Base-by-base conservation (phyloP, 305 asterid genomes). In the Solanum hybrid region DNA sequence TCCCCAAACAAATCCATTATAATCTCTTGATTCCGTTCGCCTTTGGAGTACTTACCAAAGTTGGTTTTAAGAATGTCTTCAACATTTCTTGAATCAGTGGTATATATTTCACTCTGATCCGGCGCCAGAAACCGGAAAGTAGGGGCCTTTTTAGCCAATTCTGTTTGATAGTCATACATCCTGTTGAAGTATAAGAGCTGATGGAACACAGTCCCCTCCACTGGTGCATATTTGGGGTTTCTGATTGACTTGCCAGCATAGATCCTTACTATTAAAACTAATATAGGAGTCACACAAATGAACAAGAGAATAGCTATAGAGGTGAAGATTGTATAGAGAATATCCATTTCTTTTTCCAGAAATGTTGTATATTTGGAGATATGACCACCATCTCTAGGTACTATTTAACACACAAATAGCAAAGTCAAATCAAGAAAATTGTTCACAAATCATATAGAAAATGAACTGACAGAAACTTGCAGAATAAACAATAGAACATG, bases 1-100 rank as follows among this genome's bases (percentile, higher is more conserved):
- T 93, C 82, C 3, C 98, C 98, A 88, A 96, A 94, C 88, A 95
- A 90, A 86, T 93, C 96, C 1, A 10, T 7, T 81, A 92, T 16
- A 22, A 94, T 66, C 36, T 92, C 96, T 79, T 92, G 95, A 88
- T 93, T 94, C 26, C 82, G 37, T 81, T 90, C 37, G 1, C 98
- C 98, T 71, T 94, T 95, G 26, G 92, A 88, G 90, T 95, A 96
- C 42, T 90, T 91, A 32, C 89, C 51, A 88, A 95, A 95, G 78
- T 93, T 93, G 22, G 96, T 91, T 86, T 95, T 96, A 69, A 95
- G 94, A 26, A 96, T 81, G 85, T 95, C 89, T 75, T 96, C 97
- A 10, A 96, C 79, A 84, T 96, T 95, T 79, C 89, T 60, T 5
- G 93, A 88, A 27, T 94, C 97, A 5, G 94, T 90, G 11, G 97